phyloP scores from a whole-genome alignment of 2,329 filamentous ascomycete species.

The Colletotrichum sp. region DNA sequence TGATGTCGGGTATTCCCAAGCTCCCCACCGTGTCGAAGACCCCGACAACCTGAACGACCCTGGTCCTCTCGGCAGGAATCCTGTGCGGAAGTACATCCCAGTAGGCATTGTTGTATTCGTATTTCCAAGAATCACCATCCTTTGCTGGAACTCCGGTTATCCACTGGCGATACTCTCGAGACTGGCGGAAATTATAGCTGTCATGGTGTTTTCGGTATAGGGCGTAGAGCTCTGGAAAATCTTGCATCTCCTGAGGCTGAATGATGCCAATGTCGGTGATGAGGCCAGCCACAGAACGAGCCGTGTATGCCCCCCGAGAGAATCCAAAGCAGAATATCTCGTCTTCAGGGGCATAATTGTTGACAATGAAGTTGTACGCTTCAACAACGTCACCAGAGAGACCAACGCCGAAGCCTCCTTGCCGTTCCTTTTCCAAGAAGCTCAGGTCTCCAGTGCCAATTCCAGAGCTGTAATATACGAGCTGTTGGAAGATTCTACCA shows the following conservation, averaged over 20 bases:
- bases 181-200: neutral
- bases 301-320: constrained; percentile 45
- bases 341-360: constrained; percentile 41
- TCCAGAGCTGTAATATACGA: neutral
- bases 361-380: constrained; percentile 42
- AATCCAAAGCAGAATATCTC: constrained; percentile 42
- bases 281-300: constrained; percentile 43
- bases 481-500: neutral
- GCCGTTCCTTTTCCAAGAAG: neutral
- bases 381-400: constrained; percentile 25
- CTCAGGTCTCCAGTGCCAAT: neutral
- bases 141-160: neutral
- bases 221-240: constrained; percentile 6
- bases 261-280: constrained; percentile 30
- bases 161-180: neutral
- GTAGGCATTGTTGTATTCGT: too few relatives aligned
- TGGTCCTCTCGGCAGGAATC: neutral
- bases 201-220: neutral
- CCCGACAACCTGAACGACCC: neutral
- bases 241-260: constrained; percentile 13
- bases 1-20: neutral
- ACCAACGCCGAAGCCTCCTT: neutral
- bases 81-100: neutral
- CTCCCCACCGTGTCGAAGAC: constrained; percentile 20
- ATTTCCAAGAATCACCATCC: neutral